Base-by-base conservation (phyloP, 371 early-diverging fungal genomes). In the Sporodiniella umbellata region DNA sequence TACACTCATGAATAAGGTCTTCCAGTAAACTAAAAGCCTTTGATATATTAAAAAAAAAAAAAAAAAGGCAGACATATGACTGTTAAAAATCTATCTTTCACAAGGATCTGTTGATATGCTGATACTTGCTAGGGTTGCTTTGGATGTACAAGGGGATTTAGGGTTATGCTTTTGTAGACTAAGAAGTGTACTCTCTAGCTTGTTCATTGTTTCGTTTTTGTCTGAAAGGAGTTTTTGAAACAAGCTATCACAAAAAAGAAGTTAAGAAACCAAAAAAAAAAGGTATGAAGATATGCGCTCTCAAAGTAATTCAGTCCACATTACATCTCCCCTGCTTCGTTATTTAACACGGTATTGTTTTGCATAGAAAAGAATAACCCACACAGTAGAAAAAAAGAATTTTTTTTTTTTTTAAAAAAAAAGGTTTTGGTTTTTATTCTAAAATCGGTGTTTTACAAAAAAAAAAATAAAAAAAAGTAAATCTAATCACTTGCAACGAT, bases 1-100 rank as follows among this genome's bases (percentile, higher is more conserved):
- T 67, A 40, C 81, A 78, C 58, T 88, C 88, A 38, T 86, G 85
- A 26, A 90, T 58, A 15, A 84, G 55, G 39, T 81, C 83, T 35
- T 78, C 68, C 22, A 73, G 47, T 40, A 77, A 54, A 6, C 58
- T 56, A 43, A 69, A 71, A n/a, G 78, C 73, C 78, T 77, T 31
- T 3, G 28, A 15, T 10, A 5, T n/a, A n/a, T n/a, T n/a, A n/a
- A n/a, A n/a, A n/a, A n/a, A n/a, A n/a, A n/a, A n/a, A n/a, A n/a
- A n/a, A n/a, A n/a, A n/a, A n/a, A n/a, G n/a, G n/a, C n/a, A n/a
- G n/a, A n/a, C n/a, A n/a, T n/a, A n/a, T n/a, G n/a, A n/a, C n/a
- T n/a, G 38, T 21, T 12, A 26, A 2, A 12, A 14, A 14, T 14
- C 11, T 17, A 23, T 24, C 35, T 33, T 7, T 31, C 30, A 19